Evolutionary conservation across 306 rosid species (phyloP).

Genomic region (Vigna angularis): DNA sequence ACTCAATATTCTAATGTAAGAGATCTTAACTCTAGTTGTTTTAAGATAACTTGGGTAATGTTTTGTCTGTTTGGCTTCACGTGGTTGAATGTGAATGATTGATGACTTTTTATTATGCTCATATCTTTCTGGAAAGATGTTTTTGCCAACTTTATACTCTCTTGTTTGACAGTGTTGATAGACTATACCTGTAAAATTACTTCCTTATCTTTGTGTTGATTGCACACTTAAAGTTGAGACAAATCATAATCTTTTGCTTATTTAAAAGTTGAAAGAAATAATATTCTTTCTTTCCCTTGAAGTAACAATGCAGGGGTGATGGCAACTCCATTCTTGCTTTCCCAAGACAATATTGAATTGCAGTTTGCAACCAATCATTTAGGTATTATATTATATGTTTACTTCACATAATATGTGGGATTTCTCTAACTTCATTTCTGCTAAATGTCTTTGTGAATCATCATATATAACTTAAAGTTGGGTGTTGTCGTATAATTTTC

Average conservation of each 20-base stretch:
- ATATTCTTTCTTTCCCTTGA: slow-evolving; percentile 46
- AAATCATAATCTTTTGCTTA: slow-evolving; percentile 17
- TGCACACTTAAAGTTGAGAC: slow-evolving; percentile 34
- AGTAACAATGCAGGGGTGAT: slow-evolving; percentile 90
- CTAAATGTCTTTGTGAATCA: neutral
- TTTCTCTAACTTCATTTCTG: slow-evolving; percentile 1
- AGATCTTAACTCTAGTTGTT: neutral
- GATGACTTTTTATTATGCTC: slow-evolving; percentile 19
- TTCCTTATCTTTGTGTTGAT: neutral
- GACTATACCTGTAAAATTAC: neutral
- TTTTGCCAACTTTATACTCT: neutral
- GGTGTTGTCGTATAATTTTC: neutral
- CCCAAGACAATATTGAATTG: slow-evolving; percentile 73
- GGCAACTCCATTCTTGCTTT: slow-evolving; percentile 79
- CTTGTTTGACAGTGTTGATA: slow-evolving; percentile 20
- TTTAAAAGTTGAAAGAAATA: slow-evolving; percentile 34
- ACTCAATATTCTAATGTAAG: slow-evolving; percentile 77
- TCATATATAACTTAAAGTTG: neutral
- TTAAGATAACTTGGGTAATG: neutral
- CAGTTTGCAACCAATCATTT: slow-evolving; percentile 91
- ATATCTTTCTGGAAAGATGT: slow-evolving; percentile 17
- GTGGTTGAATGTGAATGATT: slow-evolving; percentile 24
- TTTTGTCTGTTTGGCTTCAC: slow-evolving; percentile 12
- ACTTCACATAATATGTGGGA: slow-evolving; percentile 3
- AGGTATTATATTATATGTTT: slow-evolving; percentile 49